Conservation (phyloP, 495 filamentous ascomycete species). For the Collariella sp. region DNA sequence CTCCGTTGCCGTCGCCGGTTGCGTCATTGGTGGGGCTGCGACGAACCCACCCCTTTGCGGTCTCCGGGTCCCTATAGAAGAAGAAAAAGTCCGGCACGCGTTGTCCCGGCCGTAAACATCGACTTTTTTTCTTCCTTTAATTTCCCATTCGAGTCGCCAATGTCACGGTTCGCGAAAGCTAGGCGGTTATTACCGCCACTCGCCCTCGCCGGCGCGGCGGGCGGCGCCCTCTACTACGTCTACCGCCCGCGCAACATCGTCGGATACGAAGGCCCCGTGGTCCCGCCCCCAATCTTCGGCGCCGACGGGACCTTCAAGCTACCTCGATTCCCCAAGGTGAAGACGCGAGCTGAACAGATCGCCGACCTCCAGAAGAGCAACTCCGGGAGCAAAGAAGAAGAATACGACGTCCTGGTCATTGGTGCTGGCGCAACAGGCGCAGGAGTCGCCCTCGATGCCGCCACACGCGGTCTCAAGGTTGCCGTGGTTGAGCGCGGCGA, state of each 20-base stretch:
- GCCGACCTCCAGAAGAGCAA: constrained; percentile 45
- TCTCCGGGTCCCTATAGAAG: background rate
- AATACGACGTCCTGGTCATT: constrained; percentile 85
- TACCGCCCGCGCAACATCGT: constrained; percentile 84
- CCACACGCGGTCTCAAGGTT: constrained; percentile 84
- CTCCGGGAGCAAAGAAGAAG: constrained; percentile 29
- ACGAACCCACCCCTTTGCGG: background rate
- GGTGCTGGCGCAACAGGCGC: constrained; percentile 89
- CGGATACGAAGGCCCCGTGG: constrained; percentile 67
- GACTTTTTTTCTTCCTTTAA: background rate
- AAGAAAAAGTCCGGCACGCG: background rate
- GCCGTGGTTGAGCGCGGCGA: constrained; percentile 93
- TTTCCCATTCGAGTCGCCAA: constrained; percentile 6
- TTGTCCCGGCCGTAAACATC: background rate
- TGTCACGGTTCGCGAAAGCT: constrained; percentile 24
- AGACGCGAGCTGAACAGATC: constrained; percentile 60
- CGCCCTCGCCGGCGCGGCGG: constrained; percentile 31
- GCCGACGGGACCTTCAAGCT: constrained; percentile 69
- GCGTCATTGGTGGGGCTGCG: constrained; percentile 25
- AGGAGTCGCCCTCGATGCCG: constrained; percentile 90
- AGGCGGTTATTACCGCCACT: constrained; percentile 34
- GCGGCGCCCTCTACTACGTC: constrained; percentile 60
- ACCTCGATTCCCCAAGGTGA: constrained; percentile 71
- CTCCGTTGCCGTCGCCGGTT: constrained; percentile 3
- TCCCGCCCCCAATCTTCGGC: constrained; percentile 73